phyloP scores from a whole-genome alignment of 1,284 basidiomycete genomes.

The Heimioporus retisporus region DNA sequence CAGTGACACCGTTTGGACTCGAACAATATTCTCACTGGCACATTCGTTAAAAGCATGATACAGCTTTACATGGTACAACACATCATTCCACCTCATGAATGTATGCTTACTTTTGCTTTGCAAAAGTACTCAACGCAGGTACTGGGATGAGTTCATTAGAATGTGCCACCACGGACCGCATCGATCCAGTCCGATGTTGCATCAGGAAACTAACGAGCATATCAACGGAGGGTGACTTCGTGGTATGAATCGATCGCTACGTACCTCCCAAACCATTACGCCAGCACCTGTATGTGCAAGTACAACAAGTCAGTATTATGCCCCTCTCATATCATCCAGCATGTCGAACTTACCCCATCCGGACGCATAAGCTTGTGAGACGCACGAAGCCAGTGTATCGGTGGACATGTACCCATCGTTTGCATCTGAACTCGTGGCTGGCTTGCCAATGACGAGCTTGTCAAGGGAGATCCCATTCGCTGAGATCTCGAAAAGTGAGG shows the following conservation, averaged over 20 bases:
- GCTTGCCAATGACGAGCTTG: conserved; percentile 16
- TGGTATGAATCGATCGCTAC: neutral
- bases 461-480: conserved; percentile 7
- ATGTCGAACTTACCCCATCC: conserved; percentile 5
- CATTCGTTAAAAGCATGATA: no score
- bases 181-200: no score
- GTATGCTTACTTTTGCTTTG: no score
- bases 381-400: conserved; percentile 46
- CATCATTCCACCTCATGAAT: no score
- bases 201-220: conserved; percentile 34
- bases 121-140: no score
- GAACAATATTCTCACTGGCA: no score
- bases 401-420: conserved; percentile 61
- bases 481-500: conserved; percentile 11
- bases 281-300: conserved; percentile 54
- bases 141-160: no score
- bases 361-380: conserved; percentile 1
- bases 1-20: no score
- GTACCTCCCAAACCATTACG: conserved; percentile 53
- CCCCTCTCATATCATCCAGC: conserved; percentile 47
- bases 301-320: neutral
- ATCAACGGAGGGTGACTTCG: conserved; percentile 48
- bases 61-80: no score
- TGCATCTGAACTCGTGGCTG: conserved; percentile 3
- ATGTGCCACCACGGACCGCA: no score